phyloP scores from a whole-genome alignment of 139 green algal genomes.

The Coelastrella sp. region DNA sequence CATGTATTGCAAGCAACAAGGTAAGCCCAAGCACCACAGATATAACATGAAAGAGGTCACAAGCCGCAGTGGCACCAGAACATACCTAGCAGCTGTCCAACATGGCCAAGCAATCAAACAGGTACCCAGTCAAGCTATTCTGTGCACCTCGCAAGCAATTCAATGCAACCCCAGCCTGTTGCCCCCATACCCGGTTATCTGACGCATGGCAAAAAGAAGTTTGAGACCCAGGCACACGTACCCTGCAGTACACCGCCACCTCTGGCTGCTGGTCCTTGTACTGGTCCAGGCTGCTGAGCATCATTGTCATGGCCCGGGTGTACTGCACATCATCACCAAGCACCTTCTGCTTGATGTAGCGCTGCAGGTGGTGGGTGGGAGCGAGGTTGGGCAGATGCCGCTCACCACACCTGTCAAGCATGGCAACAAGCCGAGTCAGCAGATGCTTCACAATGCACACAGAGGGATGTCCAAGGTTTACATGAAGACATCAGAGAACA shows the following conservation, averaged over 20 bases:
- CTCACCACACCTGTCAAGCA: neutral
- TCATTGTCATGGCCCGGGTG: neutral
- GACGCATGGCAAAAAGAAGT: too few relatives aligned
- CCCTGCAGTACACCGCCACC: slow-evolving; percentile 6
- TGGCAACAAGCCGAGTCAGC: neutral
- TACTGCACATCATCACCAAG: neutral
- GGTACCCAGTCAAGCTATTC: too few relatives aligned
- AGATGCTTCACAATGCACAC: neutral
- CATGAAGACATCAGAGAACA: too few relatives aligned
- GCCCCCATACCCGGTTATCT: neutral
- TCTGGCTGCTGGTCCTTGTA: slow-evolving; percentile 30
- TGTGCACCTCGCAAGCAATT: too few relatives aligned
- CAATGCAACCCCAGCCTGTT: neutral
- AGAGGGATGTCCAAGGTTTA: neutral
- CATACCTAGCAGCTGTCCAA: too few relatives aligned
- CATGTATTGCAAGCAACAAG: too few relatives aligned
- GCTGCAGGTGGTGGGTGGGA: slow-evolving; percentile 20
- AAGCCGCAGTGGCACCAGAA: too few relatives aligned
- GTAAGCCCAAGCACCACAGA: too few relatives aligned
- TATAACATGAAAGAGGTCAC: too few relatives aligned
- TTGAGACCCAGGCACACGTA: neutral
- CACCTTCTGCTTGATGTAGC: slow-evolving; percentile 14
- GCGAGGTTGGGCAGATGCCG: neutral
- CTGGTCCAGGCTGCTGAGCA: neutral
- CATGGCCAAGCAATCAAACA: too few relatives aligned